Evolutionary conservation across 2,329 filamentous ascomycete genomes (phyloP), one percentile per base, ranked within the genome.

Genomic region (Arthroderma sp.): DNA sequence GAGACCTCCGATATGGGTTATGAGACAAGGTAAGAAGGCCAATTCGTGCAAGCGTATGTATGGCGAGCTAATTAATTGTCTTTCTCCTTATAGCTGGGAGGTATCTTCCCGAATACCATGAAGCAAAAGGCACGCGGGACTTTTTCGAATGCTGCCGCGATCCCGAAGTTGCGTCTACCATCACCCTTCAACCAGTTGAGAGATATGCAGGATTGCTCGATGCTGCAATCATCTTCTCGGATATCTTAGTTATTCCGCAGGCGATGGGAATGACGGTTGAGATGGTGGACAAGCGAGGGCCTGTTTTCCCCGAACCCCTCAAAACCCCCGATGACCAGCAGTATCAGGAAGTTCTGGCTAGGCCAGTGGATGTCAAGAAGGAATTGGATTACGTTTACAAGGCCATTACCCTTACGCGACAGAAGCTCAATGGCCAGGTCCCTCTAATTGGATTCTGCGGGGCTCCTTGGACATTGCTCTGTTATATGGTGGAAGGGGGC

Each of bases 401-500:
- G 59, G 91, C 89, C 11, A 93, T 98, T 52, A 93, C 87, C 0
- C 64, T 95, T 57, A 96, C 91, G 28, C 75, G 91, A 53, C 75
- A 85, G 62, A 95, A 94, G 72, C 69, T 98, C 43, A 74, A 80
- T 40, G 91, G 91, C 1, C 75, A 87, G 38, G 91, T 98, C 30
- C 91, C 91, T 4, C 68, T 98, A 52, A 93, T 94, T 61, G 91
- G 91, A 32, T 98, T 98, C 70, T 95, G 88, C 57, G 91, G 91
- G 44, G 88, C 91, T 5, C 91, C 91, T 1, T 98, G 91, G 86
- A 98, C 91, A 2, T 67, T 98, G 48, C 75, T 98, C 58, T 94
- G 89, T 70, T 98, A 98, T 70, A 98, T 98, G 91, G 86, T 96
- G 11, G 91, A 98, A 66, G 91, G 91, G 10, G 91, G 91, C 40